Base-by-base conservation (phyloP, 768 basidiomycete genomes). In the Phlebiopsis gigantea region DNA sequence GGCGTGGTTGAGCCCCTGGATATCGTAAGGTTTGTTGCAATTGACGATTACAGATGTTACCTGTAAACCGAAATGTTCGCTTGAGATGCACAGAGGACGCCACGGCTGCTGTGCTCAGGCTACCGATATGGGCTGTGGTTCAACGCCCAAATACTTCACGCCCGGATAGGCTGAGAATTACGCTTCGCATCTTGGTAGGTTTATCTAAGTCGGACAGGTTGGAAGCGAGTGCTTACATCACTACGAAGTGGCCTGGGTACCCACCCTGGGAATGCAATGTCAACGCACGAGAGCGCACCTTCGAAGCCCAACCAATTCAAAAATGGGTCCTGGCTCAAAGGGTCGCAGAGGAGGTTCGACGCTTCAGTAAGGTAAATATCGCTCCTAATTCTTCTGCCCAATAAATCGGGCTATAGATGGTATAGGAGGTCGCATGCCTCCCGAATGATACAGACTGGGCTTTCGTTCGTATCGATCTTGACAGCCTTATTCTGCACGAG, bases 191-290 rank as follows among this genome's bases (percentile, higher is more conserved):
- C n/a, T n/a, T n/a, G n/a, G n/a, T n/a, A n/a, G n/a, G n/a, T n/a
- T n/a, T n/a, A n/a, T n/a, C n/a, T n/a, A n/a, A n/a, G n/a, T n/a
- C n/a, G n/a, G n/a, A n/a, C n/a, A n/a, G n/a, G n/a, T n/a, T n/a
- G n/a, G n/a, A n/a, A n/a, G n/a, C n/a, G n/a, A n/a, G n/a, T n/a
- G n/a, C n/a, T n/a, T n/a, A n/a, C n/a, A n/a, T n/a, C n/a, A n/a
- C n/a, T n/a, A n/a, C n/a, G n/a, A 22, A 59, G 58, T 59, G 58
- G 58, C 53, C 53, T 15, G 58, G 58, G 24, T 59, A 59, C 34
- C 8, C 4, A 5, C 14, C 53, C 21, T 59, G 45, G 28, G 26
- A 24, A 21, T 15, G 7, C 31, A 50, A 49, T n/a, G 30, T 59
- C 34, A 49, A 59, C 29, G 54, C 34, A 5, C 17, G 28, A 2